These are phyloP conservation scores for Globisporangium parvum DNA, from an alignment of 352 stramenopile genomes.

Conservation along the genomic window DNA sequence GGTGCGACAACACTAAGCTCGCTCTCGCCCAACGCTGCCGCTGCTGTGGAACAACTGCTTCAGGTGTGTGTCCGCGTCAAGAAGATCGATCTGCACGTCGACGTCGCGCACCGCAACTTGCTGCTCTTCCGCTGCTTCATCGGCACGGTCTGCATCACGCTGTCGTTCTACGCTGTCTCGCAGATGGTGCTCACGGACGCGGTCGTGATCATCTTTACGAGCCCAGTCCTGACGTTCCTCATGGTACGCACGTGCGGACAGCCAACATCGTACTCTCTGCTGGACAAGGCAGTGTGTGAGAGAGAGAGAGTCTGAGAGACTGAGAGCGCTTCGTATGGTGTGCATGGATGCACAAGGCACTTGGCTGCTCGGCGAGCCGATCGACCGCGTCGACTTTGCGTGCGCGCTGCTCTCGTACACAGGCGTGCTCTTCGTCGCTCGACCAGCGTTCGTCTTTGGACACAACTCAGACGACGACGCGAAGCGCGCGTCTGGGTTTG, in stretches of 20 bases:
- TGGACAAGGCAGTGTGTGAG: no score
- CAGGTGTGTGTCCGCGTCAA: slow-evolving; percentile 34
- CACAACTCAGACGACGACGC: slow-evolving; percentile 5
- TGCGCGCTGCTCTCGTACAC: slow-evolving; percentile 47
- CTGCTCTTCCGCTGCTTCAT: slow-evolving; percentile 51
- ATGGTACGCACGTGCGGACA: slow-evolving; percentile 16
- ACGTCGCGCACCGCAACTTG: slow-evolving; percentile 25
- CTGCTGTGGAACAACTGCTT: no score
- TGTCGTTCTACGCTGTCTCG: slow-evolving; percentile 56
- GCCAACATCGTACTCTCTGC: no score
- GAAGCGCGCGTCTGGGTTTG: slow-evolving; percentile 16
- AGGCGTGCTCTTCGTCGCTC: slow-evolving; percentile 56
- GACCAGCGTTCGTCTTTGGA: slow-evolving; percentile 45
- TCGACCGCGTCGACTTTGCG: slow-evolving; percentile 41
- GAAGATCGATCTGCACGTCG: slow-evolving; percentile 29
- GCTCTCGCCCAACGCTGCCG: no score
- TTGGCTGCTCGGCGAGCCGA: slow-evolving; percentile 34
- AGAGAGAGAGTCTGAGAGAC: no score
- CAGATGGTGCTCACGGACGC: slow-evolving; percentile 73
- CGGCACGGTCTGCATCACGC: slow-evolving; percentile 40
- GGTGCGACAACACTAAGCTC: no score
- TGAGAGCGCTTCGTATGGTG: background rate
- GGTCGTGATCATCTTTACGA: slow-evolving; percentile 61
- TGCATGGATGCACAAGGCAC: slow-evolving; percentile 18
- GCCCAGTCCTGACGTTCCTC: slow-evolving; percentile 57